These are phyloP conservation scores for Backusella australiensis DNA, from an alignment of 192 early-diverging fungal species.

Conservation along the genomic window DNA sequence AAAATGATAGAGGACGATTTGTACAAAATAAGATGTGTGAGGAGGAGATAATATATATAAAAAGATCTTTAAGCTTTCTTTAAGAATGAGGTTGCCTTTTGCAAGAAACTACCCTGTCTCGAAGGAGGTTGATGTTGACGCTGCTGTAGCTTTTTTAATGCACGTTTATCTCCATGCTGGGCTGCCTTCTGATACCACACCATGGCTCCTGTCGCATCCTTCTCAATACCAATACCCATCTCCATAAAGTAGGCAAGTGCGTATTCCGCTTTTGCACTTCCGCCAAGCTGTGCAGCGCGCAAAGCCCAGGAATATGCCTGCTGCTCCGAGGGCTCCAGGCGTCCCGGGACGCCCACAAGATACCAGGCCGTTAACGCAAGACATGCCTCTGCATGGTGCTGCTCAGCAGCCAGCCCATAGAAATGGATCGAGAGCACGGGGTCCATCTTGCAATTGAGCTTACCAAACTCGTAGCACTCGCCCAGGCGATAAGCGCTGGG, in stretches of 20 bases:
- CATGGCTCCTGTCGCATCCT: constrained; percentile 48
- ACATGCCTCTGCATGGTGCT: constrained; percentile 57
- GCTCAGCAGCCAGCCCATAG: constrained; percentile 57
- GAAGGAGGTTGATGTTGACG: neutral
- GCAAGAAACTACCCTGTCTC: neutral
- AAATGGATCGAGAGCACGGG: constrained; percentile 50
- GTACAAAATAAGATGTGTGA: neutral
- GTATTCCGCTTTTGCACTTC: constrained; percentile 54
- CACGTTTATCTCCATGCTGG: constrained; percentile 55
- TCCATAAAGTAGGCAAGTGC: constrained; percentile 64
- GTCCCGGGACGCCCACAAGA: constrained; percentile 49
- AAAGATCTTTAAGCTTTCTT: neutral
- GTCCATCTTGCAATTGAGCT: constrained; percentile 46
- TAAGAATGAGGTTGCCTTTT: neutral
- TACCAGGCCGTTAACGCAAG: constrained; percentile 65
- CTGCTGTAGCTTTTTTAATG: constrained; percentile 42
- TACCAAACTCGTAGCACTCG: constrained; percentile 61
- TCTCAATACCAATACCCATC: constrained; percentile 54
- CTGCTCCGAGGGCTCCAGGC: constrained; percentile 52
- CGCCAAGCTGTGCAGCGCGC: constrained; percentile 48
- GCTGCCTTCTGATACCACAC: constrained; percentile 66
- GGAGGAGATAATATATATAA: neutral
- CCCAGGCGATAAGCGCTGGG: constrained; percentile 57
- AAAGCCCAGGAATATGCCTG: constrained; percentile 60
- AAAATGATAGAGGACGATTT: neutral